A percentile compares a stretch with the other conserved stretches of the same genome.
phyloP scores from a whole-genome alignment of 1,284 basidiomycete genomes.

The Puccinia sorghi region DNA sequence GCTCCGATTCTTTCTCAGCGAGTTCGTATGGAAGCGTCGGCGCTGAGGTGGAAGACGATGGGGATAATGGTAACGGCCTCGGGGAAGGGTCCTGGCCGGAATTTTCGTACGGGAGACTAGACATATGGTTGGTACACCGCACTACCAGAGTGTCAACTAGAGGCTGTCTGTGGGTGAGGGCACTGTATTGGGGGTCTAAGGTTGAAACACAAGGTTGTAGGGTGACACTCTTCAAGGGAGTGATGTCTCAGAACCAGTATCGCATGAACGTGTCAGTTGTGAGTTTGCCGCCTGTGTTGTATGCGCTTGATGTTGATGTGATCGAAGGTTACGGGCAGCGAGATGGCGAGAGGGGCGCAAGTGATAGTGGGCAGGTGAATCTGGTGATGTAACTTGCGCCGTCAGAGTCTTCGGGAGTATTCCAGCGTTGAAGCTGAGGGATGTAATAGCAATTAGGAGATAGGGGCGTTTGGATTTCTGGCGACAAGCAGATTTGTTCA shows the following conservation, averaged over 20 bases:
- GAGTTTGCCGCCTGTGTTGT: no score
- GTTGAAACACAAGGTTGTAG: background rate
- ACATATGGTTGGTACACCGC: conserved; percentile 17
- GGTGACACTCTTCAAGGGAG: conserved; percentile 2
- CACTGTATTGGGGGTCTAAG: background rate
- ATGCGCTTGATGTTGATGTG: background rate
- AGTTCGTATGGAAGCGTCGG: conserved; percentile 31
- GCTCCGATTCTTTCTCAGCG: conserved; percentile 13
- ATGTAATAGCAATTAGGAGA: background rate
- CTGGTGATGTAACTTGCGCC: conserved; percentile 14
- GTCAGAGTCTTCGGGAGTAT: conserved; percentile 1
- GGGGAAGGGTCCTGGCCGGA: conserved; percentile 14
- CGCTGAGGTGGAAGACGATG: conserved; percentile 17
- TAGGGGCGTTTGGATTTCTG: background rate
- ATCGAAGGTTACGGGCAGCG: background rate
- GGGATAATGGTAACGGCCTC: conserved; percentile 2
- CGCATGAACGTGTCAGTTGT: background rate
- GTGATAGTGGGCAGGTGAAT: background rate
- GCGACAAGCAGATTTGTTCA: no score
- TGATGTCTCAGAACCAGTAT: conserved; percentile 7
- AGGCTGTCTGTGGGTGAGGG: background rate
- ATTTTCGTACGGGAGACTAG: conserved; percentile 14
- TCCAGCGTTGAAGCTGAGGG: background rate
- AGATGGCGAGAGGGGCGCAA: background rate
- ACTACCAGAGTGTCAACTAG: background rate